Evolutionary conservation across 2,329 filamentous ascomycete species (phyloP).

Genomic region (Trichoderma aggressivum): DNA sequence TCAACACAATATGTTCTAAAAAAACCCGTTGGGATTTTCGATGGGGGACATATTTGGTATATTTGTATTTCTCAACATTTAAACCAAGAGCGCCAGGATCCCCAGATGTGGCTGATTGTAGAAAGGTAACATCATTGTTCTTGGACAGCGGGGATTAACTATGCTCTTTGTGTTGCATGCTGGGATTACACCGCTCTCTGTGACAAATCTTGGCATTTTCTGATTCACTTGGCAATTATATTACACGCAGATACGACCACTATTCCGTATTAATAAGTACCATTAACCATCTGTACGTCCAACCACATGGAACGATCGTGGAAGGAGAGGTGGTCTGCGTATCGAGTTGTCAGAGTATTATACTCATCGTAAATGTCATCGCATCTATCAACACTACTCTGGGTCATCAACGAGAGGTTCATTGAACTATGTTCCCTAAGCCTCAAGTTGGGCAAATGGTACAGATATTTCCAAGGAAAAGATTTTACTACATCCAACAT

Average conservation of each 20-base stretch:
- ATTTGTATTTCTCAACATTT: too few species aligned
- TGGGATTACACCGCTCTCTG: neutral
- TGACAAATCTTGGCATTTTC: neutral
- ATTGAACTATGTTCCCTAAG: neutral
- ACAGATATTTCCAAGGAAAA: neutral
- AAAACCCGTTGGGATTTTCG: neutral
- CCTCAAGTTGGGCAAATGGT: neutral
- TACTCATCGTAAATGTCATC: neutral
- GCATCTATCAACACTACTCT: neutral
- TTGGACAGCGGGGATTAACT: neutral
- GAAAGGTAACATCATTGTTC: neutral
- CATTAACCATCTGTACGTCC: neutral
- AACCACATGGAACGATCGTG: neutral
- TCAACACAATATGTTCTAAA: neutral
- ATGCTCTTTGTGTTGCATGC: neutral
- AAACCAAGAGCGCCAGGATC: too few species aligned
- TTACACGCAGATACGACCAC: neutral
- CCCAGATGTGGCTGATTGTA: neutral
- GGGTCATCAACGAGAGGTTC: neutral
- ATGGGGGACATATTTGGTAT: too few species aligned
- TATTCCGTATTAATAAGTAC: neutral
- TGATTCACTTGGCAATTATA: neutral
- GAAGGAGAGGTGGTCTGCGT: neutral
- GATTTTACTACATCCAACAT: neutral
- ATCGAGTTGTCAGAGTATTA: neutral